phyloP scores from a whole-genome alignment of 2,329 filamentous ascomycete genomes.

The Sporothrix brasiliensis region DNA sequence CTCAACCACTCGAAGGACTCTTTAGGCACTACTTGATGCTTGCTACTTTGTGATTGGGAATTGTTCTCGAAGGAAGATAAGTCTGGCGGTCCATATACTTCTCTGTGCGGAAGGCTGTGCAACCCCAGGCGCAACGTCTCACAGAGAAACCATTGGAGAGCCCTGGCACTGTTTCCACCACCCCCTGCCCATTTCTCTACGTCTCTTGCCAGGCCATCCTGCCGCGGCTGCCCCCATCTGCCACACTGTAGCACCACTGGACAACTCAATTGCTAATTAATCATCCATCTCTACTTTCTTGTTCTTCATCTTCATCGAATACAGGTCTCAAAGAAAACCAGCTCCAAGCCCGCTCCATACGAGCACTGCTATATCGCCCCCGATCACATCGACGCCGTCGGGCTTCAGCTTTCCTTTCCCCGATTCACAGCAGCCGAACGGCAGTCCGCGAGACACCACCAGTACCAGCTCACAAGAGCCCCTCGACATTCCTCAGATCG shows the following conservation, averaged over 20 bases:
- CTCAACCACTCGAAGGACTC: background rate
- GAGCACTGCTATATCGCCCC: slow-evolving; percentile 49
- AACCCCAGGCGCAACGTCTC: slow-evolving; percentile 25
- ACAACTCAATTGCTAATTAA: slow-evolving; percentile 27
- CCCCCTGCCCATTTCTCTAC: slow-evolving; percentile 7
- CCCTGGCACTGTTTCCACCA: slow-evolving; percentile 27
- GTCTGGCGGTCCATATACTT: background rate
- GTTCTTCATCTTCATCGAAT: background rate
- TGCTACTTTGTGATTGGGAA: background rate
- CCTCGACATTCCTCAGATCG: slow-evolving; percentile 42
- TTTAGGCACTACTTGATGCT: background rate
- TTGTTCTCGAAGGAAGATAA: slow-evolving; percentile 9
- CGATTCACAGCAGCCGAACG: background rate
- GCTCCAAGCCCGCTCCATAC: slow-evolving; percentile 56
- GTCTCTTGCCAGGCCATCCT: slow-evolving; percentile 32
- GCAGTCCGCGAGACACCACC: slow-evolving; percentile 13
- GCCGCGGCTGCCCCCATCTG: slow-evolving; percentile 38
- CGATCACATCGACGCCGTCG: slow-evolving; percentile 49
- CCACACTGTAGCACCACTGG: slow-evolving; percentile 16
- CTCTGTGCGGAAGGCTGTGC: slow-evolving; percentile 23
- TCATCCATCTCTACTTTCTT: background rate
- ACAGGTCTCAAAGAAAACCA: slow-evolving; percentile 53
- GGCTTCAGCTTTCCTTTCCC: slow-evolving; percentile 44
- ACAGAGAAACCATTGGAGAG: slow-evolving; percentile 21
- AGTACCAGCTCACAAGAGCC: slow-evolving; percentile 34